A percentile compares a stretch with the other conserved stretches of the same genome.
These are phyloP conservation scores for Sclerotinia borealis DNA, from an alignment of 2,329 filamentous ascomycete species.

Conservation along the genomic window DNA sequence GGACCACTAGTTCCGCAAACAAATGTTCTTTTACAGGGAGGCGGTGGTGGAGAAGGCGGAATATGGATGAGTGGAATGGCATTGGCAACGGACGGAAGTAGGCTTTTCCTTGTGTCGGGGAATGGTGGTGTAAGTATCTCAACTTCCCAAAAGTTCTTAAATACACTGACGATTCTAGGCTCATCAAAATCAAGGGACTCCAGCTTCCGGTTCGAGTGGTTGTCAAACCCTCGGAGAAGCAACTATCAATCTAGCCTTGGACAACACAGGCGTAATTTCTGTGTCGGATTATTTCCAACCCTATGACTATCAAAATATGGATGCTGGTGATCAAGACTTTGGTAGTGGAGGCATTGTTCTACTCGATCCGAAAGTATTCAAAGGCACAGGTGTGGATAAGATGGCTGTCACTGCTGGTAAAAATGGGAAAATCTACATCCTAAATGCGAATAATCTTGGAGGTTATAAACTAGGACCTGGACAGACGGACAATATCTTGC, in stretches of 20 bases:
- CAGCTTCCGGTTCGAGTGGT: constrained; percentile 31
- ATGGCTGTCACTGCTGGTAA: constrained; percentile 38
- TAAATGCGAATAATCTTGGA: constrained; percentile 38
- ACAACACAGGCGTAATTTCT: constrained; percentile 26
- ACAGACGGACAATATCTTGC: constrained; percentile 35
- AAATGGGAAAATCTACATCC: constrained; percentile 36
- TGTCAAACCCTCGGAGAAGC: constrained; percentile 39
- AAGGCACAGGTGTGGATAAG: constrained; percentile 32
- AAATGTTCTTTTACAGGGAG: constrained; percentile 25
- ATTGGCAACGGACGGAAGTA: constrained; percentile 29
- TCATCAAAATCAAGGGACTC: constrained; percentile 32
- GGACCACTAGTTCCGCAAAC: constrained; percentile 31
- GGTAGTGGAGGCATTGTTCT: constrained; percentile 34
- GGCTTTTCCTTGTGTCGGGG: constrained; percentile 31
- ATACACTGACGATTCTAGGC: constrained; percentile 18
- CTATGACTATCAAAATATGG: constrained; percentile 35
- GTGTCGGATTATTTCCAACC: constrained; percentile 39
- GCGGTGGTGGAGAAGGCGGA: constrained; percentile 35
- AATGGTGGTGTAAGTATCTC: constrained; percentile 26
- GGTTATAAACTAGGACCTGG: constrained; percentile 36
- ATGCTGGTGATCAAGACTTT: constrained; percentile 38
- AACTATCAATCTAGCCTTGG: constrained; percentile 39
- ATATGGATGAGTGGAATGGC: constrained; percentile 36
- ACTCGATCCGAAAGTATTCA: constrained; percentile 34
- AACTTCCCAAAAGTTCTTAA: background rate